Conservation (phyloP, 345 rosid genomes). For the Bretschneidera sinensis region DNA sequence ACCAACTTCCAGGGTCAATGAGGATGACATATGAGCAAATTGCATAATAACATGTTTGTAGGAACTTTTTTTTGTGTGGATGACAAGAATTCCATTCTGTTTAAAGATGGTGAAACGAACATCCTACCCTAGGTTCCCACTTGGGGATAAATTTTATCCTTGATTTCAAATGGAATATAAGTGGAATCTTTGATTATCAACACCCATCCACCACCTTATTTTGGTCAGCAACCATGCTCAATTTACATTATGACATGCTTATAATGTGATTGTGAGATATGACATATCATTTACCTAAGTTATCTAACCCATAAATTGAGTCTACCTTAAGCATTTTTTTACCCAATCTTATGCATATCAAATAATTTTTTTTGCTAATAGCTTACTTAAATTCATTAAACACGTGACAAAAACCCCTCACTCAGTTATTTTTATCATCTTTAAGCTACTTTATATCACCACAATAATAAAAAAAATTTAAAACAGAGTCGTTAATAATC, state of each 20-base stretch:
- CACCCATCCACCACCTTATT: constrained; percentile 9
- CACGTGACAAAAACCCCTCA: too few species aligned
- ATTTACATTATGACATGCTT: background rate
- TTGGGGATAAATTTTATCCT: background rate
- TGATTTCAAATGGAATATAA: constrained; percentile 15
- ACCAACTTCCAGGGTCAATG: constrained; percentile 12
- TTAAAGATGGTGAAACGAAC: constrained; percentile 6
- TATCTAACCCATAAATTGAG: too few species aligned
- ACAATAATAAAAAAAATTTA: too few species aligned
- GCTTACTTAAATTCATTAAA: too few species aligned
- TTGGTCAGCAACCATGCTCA: constrained; percentile 4
- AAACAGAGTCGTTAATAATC: too few species aligned
- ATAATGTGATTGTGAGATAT: background rate
- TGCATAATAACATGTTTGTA: constrained; percentile 27
- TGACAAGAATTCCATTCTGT: constrained; percentile 20
- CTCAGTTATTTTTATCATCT: too few species aligned
- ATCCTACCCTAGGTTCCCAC: constrained; percentile 10
- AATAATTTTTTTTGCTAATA: too few species aligned
- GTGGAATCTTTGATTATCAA: constrained; percentile 30
- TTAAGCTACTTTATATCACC: too few species aligned
- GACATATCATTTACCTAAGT: constrained; percentile 3
- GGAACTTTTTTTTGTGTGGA: constrained; percentile 21
- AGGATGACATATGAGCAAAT: constrained; percentile 9
- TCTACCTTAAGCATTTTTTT: too few species aligned
- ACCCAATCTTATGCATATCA: too few species aligned